These are phyloP conservation scores for Barnettozyma wickerhamii DNA, from an alignment of 805 yeast genomes.

Conservation along the genomic window DNA sequence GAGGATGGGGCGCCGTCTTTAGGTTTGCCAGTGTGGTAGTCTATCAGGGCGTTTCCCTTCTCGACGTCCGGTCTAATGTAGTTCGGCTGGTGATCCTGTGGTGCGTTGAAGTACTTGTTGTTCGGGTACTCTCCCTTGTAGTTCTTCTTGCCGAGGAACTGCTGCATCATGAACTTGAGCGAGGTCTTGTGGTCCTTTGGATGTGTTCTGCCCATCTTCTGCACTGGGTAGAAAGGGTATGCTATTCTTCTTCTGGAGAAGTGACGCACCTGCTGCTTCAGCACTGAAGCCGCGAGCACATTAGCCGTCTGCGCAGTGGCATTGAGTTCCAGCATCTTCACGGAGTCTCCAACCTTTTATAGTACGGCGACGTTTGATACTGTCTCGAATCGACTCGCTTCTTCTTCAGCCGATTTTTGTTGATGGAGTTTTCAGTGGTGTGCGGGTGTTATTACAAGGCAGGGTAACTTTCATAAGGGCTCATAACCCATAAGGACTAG, in stretches of 20 bases:
- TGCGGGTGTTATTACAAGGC: too few species aligned
- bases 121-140: slow-evolving; percentile 74
- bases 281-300: slow-evolving; percentile 9
- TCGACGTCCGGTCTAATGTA: slow-evolving; percentile 59
- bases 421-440: too few species aligned
- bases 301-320: slow-evolving; percentile 4
- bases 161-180: slow-evolving; percentile 59
- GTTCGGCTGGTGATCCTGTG: slow-evolving; percentile 65
- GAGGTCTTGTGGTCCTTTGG: slow-evolving; percentile 44
- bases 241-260: slow-evolving; percentile 50
- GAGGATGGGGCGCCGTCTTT: slow-evolving; percentile 12
- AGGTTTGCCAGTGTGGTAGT: slow-evolving; percentile 30
- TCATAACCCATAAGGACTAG: too few species aligned
- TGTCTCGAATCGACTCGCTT: neutral
- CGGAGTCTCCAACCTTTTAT: too few species aligned
- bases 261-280: slow-evolving; percentile 36
- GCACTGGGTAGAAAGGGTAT: slow-evolving; percentile 48
- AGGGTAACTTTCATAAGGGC: too few species aligned
- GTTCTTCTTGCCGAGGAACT: slow-evolving; percentile 80
- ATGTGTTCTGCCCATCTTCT: slow-evolving; percentile 36
- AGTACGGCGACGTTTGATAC: too few species aligned
- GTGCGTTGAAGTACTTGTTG: slow-evolving; percentile 70
- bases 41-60: slow-evolving; percentile 32
- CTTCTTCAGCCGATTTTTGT: neutral
- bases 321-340: slow-evolving; percentile 7